Evolutionary conservation across 1,284 basidiomycete genomes (phyloP).

Genomic region (Nidula niveotomentosa): DNA sequence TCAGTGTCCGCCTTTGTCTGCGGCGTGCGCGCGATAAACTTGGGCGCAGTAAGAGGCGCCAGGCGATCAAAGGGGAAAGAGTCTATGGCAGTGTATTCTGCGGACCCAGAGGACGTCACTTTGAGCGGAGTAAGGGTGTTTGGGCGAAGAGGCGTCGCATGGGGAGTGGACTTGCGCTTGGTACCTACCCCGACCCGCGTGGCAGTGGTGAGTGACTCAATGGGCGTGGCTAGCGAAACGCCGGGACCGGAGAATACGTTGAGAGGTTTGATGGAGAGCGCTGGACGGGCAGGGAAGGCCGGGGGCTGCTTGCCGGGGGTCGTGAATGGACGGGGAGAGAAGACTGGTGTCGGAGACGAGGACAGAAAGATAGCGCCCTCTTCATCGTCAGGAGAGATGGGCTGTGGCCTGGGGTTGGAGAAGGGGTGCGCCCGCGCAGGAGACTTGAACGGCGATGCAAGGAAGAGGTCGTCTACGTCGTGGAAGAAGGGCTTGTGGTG

Average conservation of each 20-base stretch:
- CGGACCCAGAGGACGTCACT: slow-evolving; percentile 37
- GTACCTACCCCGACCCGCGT: slow-evolving; percentile 43
- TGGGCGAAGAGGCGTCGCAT: slow-evolving; percentile 44
- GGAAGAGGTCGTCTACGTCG: slow-evolving; percentile 49
- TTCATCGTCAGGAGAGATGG: slow-evolving; percentile 50
- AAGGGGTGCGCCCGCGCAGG: slow-evolving; percentile 38
- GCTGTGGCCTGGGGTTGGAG: slow-evolving; percentile 35
- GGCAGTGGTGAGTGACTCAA: slow-evolving; percentile 18
- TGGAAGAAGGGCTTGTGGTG: slow-evolving; percentile 20
- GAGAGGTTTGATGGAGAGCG: slow-evolving; percentile 22
- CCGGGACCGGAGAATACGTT: slow-evolving; percentile 24
- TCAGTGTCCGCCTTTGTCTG: slow-evolving; percentile 66
- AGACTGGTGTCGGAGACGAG: slow-evolving; percentile 35
- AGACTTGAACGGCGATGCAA: slow-evolving; percentile 52
- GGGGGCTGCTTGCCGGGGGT: slow-evolving; percentile 54
- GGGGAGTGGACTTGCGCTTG: slow-evolving; percentile 61
- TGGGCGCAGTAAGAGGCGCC: slow-evolving; percentile 61
- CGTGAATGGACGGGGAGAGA: slow-evolving; percentile 41
- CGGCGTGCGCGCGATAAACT: slow-evolving; percentile 52
- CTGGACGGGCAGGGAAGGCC: slow-evolving; percentile 24
- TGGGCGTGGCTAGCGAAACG: slow-evolving; percentile 9
- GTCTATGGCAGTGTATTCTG: slow-evolving; percentile 21
- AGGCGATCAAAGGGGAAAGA: slow-evolving; percentile 55
- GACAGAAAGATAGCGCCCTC: slow-evolving; percentile 55
- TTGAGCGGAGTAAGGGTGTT: slow-evolving; percentile 47